Evolutionary conservation across 176 grass and related monocot species (phyloP).

Genomic region (Tuctoria greenei): DNA sequence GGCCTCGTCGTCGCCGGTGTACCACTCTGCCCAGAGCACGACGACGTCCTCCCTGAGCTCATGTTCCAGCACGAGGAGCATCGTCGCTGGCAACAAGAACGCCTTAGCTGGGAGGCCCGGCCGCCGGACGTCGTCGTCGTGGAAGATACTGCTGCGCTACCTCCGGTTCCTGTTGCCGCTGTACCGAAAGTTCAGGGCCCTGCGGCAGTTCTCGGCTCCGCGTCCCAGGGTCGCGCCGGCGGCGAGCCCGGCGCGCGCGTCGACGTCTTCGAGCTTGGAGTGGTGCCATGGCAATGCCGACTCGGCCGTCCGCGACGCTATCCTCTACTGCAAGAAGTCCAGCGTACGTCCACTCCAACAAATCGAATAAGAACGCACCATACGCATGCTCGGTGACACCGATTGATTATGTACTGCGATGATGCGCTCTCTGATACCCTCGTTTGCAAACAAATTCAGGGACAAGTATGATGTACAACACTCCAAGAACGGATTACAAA

Average conservation of each 20-base stretch:
- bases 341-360: conserved; percentile 44
- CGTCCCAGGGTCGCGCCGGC: conserved; percentile 24
- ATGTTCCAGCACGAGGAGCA: conserved; percentile 27
- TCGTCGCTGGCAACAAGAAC: conserved; percentile 1
- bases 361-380: background rate
- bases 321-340: conserved; percentile 97
- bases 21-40: conserved; percentile 68
- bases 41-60: conserved; percentile 43
- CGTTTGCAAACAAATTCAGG: conserved; percentile 26
- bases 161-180: conserved; percentile 70
- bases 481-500: background rate
- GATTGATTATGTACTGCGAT: background rate
- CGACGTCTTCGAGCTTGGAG: conserved; percentile 46
- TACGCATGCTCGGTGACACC: too few species aligned
- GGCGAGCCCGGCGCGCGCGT: conserved; percentile 40
- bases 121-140: conserved; percentile 37
- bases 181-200: conserved; percentile 61
- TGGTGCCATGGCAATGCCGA: conserved; percentile 82
- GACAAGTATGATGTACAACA: conserved; percentile 39
- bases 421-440: background rate
- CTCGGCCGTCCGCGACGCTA: conserved; percentile 82
- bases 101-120: background rate
- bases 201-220: conserved; percentile 16
- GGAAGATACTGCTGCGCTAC: conserved; percentile 80
- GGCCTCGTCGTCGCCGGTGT: conserved; percentile 60